Conservation (phyloP, 768 basidiomycete genomes). For the Lentinula edodes region DNA sequence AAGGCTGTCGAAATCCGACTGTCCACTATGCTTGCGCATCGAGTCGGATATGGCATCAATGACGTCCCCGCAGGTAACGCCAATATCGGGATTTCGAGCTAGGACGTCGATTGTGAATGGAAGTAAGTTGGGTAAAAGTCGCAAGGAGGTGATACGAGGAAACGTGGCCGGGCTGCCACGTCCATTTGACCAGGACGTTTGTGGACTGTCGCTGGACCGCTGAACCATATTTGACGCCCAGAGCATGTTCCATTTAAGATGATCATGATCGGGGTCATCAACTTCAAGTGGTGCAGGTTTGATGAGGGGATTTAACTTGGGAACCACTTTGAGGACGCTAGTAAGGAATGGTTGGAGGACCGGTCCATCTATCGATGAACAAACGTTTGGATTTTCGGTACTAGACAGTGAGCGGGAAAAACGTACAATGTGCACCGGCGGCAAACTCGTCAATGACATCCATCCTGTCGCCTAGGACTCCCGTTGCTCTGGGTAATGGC, state of each 20-base stretch:
- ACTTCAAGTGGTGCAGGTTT: neutral
- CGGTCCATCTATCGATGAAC: conserved; percentile 9
- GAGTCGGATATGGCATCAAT: conserved; percentile 47
- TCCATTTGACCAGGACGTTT: conserved; percentile 3
- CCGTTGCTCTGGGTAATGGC: neutral
- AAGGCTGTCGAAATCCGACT: conserved; percentile 46
- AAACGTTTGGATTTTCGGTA: neutral
- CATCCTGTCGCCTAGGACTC: neutral
- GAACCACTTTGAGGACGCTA: conserved; percentile 1
- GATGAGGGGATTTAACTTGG: neutral
- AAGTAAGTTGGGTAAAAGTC: conserved; percentile 44
- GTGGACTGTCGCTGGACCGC: conserved; percentile 1
- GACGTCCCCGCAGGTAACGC: conserved; percentile 66
- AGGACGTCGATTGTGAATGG: conserved; percentile 51
- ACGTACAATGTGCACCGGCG: neutral
- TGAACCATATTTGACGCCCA: neutral
- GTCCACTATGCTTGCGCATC: conserved; percentile 45
- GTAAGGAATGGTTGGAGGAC: conserved; percentile 1
- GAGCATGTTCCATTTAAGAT: conserved; percentile 9
- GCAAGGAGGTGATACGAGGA: conserved; percentile 6
- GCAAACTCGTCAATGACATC: conserved; percentile 1
- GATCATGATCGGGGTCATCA: neutral
- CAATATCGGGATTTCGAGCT: conserved; percentile 38
- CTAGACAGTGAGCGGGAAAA: neutral
- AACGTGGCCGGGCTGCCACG: conserved; percentile 7